These are phyloP conservation scores for Ceratopteris richardii DNA, from an alignment of 75 land plant genomes.

Conservation along the genomic window DNA sequence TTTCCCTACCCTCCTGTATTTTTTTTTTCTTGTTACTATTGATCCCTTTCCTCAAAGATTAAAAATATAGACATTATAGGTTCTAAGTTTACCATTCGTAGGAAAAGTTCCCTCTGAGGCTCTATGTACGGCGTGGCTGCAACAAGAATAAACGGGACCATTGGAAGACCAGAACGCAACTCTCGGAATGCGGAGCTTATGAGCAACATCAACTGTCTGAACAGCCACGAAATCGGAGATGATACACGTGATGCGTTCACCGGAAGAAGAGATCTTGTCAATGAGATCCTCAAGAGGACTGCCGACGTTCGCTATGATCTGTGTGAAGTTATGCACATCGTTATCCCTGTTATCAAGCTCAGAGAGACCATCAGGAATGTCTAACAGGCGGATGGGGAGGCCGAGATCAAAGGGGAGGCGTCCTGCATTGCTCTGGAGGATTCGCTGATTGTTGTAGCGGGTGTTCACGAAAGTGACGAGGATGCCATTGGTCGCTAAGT, in stretches of 20 bases:
- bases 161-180: conserved; percentile 2
- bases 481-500: conserved; percentile 17
- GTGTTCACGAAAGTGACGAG: conserved; percentile 29
- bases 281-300: conserved; percentile 8
- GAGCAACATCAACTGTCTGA: not conserved
- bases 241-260: conserved; percentile 4
- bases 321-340: not conserved
- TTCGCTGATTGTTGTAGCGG: conserved; percentile 10
- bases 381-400: not conserved
- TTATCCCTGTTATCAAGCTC: not conserved
- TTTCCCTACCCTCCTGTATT: no score
- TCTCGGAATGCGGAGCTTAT: conserved; percentile 7
- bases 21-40: no score
- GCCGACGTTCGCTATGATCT: not conserved
- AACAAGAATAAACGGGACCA: not conserved
- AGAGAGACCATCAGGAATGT: conserved; percentile 13
- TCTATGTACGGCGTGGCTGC: not conserved
- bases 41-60: no score
- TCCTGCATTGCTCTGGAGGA: not conserved
- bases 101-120: no score
- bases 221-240: conserved; percentile 1
- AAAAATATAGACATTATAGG: no score
- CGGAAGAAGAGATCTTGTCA: not conserved
- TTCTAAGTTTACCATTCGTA: no score
- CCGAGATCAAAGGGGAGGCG: not conserved